phyloP scores from a whole-genome alignment of 202 grass and related monocot genomes.

The Carex sylvatica region DNA sequence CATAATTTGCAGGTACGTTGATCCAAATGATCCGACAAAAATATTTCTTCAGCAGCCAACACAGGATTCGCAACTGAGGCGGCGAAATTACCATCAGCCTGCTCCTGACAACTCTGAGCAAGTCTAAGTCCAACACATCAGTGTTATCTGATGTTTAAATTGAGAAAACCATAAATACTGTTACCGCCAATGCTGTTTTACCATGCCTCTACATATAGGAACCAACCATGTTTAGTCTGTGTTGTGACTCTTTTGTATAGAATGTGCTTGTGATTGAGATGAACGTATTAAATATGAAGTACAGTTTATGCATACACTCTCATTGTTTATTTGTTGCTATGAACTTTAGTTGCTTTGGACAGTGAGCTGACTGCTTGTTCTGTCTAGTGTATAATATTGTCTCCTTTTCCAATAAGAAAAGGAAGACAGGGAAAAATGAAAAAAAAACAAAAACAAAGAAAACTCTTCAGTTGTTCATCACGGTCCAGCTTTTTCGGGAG shows the following conservation, averaged over 20 bases:
- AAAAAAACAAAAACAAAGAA: background rate
- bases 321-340: background rate
- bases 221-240: conserved; percentile 10
- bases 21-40: conserved; percentile 93
- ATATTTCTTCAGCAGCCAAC: conserved; percentile 96
- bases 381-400: background rate
- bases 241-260: conserved; percentile 1
- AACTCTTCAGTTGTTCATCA: no score
- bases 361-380: background rate
- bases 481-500: no score
- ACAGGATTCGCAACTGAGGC: conserved; percentile 80
- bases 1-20: conserved; percentile 57
- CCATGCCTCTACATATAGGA: background rate
- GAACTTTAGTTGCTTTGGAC: background rate
- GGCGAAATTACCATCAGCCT: conserved; percentile 70
- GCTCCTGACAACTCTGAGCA: conserved; percentile 30
- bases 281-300: conserved; percentile 4
- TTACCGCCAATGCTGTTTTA: background rate
- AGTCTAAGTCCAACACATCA: background rate
- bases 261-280: background rate
- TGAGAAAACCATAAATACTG: background rate
- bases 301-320: background rate
- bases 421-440: background rate
- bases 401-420: no score
- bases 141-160: background rate